These are phyloP conservation scores for Gynochthodes officinalis DNA, from an alignment of 257 asterid genomes.

Conservation along the genomic window DNA sequence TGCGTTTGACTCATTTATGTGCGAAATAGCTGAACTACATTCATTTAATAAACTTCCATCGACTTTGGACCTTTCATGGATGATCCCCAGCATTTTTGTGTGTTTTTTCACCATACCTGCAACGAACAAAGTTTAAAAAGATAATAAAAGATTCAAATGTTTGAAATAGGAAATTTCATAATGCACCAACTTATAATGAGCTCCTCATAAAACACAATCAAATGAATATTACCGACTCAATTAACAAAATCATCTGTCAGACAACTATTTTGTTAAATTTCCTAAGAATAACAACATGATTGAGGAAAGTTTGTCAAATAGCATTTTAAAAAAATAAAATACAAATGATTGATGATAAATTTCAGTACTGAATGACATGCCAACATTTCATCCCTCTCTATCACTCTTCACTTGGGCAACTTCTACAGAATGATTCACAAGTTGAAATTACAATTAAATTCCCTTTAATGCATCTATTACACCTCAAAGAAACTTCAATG, in stretches of 20 bases:
- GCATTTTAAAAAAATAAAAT: neutral
- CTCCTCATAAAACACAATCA: neutral
- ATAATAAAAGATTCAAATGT: neutral
- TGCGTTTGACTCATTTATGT: slow-evolving; percentile 45
- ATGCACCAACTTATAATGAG: neutral
- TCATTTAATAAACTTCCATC: slow-evolving; percentile 39
- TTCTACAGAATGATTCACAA: neutral
- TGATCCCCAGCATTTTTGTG: slow-evolving; percentile 35
- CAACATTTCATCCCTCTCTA: neutral
- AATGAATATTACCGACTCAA: neutral
- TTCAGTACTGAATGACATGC: neutral
- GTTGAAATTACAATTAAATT: neutral
- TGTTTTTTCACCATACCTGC: slow-evolving; percentile 79
- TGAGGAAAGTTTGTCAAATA: neutral
- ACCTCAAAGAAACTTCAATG: neutral
- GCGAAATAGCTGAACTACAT: slow-evolving; percentile 51
- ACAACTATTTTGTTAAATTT: neutral
- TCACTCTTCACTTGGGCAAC: neutral
- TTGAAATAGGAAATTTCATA: neutral
- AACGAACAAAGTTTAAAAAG: slow-evolving; percentile 20
- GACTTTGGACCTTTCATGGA: slow-evolving; percentile 53
- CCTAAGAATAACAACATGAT: neutral
- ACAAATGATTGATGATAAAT: neutral
- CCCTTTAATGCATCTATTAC: neutral
- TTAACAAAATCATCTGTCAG: neutral